Evolutionary conservation across 1,284 basidiomycete genomes (phyloP), one percentile per base, ranked within the genome.

Genomic region (Ustilago sp.): DNA sequence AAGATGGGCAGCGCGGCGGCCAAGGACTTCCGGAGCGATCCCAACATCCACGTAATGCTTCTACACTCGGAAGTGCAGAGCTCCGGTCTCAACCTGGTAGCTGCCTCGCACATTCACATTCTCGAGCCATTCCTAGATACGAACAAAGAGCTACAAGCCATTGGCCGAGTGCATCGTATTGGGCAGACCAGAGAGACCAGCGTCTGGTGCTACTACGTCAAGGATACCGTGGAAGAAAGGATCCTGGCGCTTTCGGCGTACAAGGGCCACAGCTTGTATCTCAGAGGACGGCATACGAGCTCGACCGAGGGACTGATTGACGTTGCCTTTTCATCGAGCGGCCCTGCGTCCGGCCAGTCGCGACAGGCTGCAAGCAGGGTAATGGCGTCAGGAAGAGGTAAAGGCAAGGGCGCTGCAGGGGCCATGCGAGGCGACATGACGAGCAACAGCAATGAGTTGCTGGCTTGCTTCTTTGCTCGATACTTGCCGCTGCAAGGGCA

Each of bases 1-100:
- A 77, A 78, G 57, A 31, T 41, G 15, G 74, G 63, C 2, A 59
- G 65, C 19, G 59, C 64, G 11, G 68, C 71, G 1, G 72, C 71
- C 15, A 71, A 82, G 15, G 11, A 32, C 2, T 85, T 85, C 51
- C 66, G 74, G 43, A 78, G 69, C 59, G 62, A 68, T 35, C 58
- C 80, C 4, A 39, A 53, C 32, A 58, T 79, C 13, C 71, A 74
- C 19, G 77, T 84, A 28, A 74, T 85, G 62, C 58, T 85, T 8
- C 68, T 85, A n/a, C 83, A 85, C 61, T 80, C 82, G 7, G 84
- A 85, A 62, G 77, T 64, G 47, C 82, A 83, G 62, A 81, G 80
- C 12, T 70, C 82, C 0, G 84, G 84, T 4, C 72, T 85, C 35
- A 85, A 84, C 41, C 59, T 85, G 59, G 61, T 80, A 1, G 69